phyloP scores from a whole-genome alignment of 805 yeast genomes.

The Scheffersomyces coipomensis region DNA sequence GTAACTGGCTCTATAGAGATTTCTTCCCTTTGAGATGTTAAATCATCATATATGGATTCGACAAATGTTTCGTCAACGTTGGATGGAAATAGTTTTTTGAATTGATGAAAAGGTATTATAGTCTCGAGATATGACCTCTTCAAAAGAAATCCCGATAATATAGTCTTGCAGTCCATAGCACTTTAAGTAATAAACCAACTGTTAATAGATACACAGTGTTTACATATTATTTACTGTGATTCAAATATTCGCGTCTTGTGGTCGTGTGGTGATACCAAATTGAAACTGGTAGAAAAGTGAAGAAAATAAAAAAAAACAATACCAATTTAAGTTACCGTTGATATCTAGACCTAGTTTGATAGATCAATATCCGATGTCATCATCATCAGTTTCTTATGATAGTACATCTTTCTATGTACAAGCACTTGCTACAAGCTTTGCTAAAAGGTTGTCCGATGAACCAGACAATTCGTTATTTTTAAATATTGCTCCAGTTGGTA shows the following conservation, averaged over 20 bases:
- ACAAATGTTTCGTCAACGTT: conserved; percentile 5
- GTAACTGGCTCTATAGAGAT: background rate
- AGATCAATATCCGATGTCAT: background rate
- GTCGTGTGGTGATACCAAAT: background rate
- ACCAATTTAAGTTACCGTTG: background rate
- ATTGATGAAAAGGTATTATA: conserved; percentile 16
- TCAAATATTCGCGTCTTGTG: no score
- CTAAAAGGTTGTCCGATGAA: conserved; percentile 63
- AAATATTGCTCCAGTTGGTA: conserved; percentile 66
- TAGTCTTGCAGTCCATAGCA: conserved; percentile 19
- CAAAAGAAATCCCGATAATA: conserved; percentile 18
- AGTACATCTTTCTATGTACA: conserved; percentile 35
- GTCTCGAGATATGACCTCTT: conserved; percentile 14
- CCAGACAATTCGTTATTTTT: conserved; percentile 72
- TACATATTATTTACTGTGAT: no score
- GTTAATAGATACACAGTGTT: no score
- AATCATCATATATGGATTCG: conserved; percentile 10
- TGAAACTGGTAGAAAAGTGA: no score
- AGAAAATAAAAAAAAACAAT: background rate
- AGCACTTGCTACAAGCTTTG: conserved; percentile 74
- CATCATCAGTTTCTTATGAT: conserved; percentile 6
- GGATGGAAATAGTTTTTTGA: conserved; percentile 14
- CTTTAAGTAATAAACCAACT: no score
- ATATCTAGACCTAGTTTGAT: no score
- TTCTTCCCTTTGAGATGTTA: background rate